These are phyloP conservation scores for Prunus campanulata DNA, from an alignment of 306 rosid species.

Conservation along the genomic window DNA sequence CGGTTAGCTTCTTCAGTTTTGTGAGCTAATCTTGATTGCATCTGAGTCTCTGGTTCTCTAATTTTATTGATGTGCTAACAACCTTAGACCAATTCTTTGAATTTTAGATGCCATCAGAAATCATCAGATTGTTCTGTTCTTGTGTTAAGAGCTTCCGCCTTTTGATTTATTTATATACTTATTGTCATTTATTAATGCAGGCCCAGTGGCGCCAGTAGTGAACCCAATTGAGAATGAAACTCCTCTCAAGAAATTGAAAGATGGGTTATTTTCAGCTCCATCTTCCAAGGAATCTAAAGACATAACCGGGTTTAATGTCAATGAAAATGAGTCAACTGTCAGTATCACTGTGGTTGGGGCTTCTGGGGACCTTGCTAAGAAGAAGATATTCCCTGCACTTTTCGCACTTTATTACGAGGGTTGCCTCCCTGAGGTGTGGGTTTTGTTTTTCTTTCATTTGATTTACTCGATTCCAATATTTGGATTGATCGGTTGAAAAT, in stretches of 20 bases:
- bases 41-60: neutral
- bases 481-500: neutral
- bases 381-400: conserved; percentile 94
- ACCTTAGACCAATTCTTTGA: neutral
- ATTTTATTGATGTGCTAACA: neutral
- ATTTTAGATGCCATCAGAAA: neutral
- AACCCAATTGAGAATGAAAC: conserved; percentile 38
- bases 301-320: conserved; percentile 19
- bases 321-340: conserved; percentile 46
- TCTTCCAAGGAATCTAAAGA: conserved; percentile 38
- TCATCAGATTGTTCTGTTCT: neutral
- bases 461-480: conserved; percentile 2
- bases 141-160: no score
- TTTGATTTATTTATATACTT: neutral
- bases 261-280: conserved; percentile 29
- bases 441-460: neutral
- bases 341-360: conserved; percentile 94
- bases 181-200: conserved; percentile 24
- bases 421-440: conserved; percentile 73
- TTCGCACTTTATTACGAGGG: conserved; percentile 89
- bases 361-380: conserved; percentile 93
- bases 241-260: conserved; percentile 42
- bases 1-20: conserved; percentile 34
- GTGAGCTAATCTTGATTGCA: neutral
- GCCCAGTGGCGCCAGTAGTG: conserved; percentile 41